Conservation (phyloP, 2,329 filamentous ascomycete species). For the Arachnopeziza araneosa region DNA sequence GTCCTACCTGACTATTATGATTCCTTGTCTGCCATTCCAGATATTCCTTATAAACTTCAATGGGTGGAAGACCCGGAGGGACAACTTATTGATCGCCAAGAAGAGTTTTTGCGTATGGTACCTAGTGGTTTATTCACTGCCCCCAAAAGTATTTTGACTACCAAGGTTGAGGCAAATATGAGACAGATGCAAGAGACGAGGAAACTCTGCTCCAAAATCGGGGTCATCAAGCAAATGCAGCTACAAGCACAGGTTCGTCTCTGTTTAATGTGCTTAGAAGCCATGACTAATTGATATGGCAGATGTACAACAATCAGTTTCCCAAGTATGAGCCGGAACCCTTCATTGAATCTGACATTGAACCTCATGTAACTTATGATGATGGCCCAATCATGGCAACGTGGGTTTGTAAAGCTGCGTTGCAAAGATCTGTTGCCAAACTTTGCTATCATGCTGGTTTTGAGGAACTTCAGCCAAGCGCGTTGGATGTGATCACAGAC, state of each 20-base stretch:
- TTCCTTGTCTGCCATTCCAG: constrained; percentile 76
- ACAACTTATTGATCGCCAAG: constrained; percentile 79
- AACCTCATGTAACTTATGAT: constrained; percentile 84
- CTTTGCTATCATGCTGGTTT: constrained; percentile 96
- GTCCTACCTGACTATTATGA: constrained; percentile 95
- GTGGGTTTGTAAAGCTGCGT: constrained; percentile 72
- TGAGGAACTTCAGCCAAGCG: constrained; percentile 93
- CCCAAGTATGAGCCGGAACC: constrained; percentile 90
- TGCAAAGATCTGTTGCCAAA: constrained; percentile 89
- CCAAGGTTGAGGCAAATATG: constrained; percentile 85
- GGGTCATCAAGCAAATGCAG: constrained; percentile 99
- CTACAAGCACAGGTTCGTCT: constrained; percentile 79
- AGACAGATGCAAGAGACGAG: constrained; percentile 94
- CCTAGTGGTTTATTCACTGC: constrained; percentile 70
- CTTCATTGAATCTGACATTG: constrained; percentile 80
- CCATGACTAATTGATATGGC: constrained; percentile 11
- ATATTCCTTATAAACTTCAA: constrained; percentile 68
- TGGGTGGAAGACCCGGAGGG: constrained; percentile 91
- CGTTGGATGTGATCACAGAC: constrained; percentile 84
- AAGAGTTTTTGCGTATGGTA: constrained; percentile 75
- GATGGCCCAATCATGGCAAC: constrained; percentile 83
- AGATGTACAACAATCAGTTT: constrained; percentile 98
- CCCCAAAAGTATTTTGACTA: constrained; percentile 66
- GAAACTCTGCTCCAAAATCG: constrained; percentile 93
- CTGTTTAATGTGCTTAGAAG: neutral